Base-by-base conservation (phyloP, 225 moss, liverwort and hornwort genomes). In the Neckera pumila region DNA sequence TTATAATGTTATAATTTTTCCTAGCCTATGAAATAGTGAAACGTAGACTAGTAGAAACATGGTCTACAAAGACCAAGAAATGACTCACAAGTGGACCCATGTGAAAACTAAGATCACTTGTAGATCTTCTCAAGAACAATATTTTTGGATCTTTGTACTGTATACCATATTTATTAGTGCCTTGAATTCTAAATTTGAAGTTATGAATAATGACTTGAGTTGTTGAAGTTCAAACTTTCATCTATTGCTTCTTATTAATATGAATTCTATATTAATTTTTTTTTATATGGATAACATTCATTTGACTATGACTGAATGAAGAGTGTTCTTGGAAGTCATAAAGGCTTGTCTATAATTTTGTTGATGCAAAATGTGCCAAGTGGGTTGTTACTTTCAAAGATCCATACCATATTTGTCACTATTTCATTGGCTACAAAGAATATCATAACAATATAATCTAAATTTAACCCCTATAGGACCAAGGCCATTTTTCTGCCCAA, bases 31-130 rank as follows among this genome's bases (percentile, higher is more conserved):
- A 38, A 69, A 13, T 69, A 8, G 14, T 40, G 2, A 40, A 69
- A 38, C 1, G 0, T 23, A 13, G 14, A 38, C 38, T 12, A 22
- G 3, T 38, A 69, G 7, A 69, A 69, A 38, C 13, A 22, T 69
- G 7, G 23, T 38, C 0, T 69, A 4, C 23, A 38, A 67, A 38
- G 2, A 8, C 4, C 23, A 38, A 38, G 2, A 14, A 70, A 40
- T 0, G 0, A 23, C 23, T 23, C 4, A 23, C 14, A 38, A 23
- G 14, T 23, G 3, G 25, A 40, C 2, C 25, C 25, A 70, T 4
- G 14, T 40, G 69, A 6, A 23, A 70, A 40, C 25, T 70, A 40
- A 7, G 7, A 12, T 22, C 7, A 22, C 22, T 67, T n/a, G 2
- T 21, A 0, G 5, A 38, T 67, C 22, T 66, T 67, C 11, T 67